Evolutionary conservation across 192 early-diverging fungal species (phyloP).

Genomic region (Backusella mclennaniae): DNA sequence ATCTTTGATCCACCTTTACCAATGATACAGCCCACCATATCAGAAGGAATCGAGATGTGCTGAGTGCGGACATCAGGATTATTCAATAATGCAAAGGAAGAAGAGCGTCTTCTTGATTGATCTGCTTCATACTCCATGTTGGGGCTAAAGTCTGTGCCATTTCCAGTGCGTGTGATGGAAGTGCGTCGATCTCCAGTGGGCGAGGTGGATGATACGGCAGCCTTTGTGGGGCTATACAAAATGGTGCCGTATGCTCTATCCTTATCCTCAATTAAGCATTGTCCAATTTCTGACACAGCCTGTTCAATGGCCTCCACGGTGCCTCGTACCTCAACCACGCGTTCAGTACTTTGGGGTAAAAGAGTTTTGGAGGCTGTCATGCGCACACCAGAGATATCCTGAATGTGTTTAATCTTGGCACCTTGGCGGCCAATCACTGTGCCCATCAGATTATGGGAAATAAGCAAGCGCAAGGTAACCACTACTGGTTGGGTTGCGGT

Average conservation of each 20-base stretch:
- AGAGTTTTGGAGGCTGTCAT: slow-evolving; percentile 89
- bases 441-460: slow-evolving; percentile 88
- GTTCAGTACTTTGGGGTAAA: slow-evolving; percentile 90
- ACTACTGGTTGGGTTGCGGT: slow-evolving; percentile 47
- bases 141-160: slow-evolving; percentile 52
- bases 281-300: slow-evolving; percentile 82
- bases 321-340: slow-evolving; percentile 85
- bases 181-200: slow-evolving; percentile 16
- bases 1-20: slow-evolving; percentile 87
- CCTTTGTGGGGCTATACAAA: slow-evolving; percentile 73
- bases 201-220: slow-evolving; percentile 15
- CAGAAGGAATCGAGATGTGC: slow-evolving; percentile 87
- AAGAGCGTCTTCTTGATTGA: slow-evolving; percentile 18
- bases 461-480: slow-evolving; percentile 74
- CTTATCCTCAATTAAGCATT: slow-evolving; percentile 81
- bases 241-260: slow-evolving; percentile 79
- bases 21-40: slow-evolving; percentile 97
- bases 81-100: slow-evolving; percentile 25
- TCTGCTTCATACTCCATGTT: not conserved
- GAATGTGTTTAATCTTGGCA: slow-evolving; percentile 92
- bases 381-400: slow-evolving; percentile 79
- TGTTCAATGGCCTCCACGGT: slow-evolving; percentile 79
- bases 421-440: slow-evolving; percentile 93
- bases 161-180: slow-evolving; percentile 53
- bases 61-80: slow-evolving; percentile 67